Conservation (phyloP, 306 rosid genomes). For the Corylus avellana region DNA sequence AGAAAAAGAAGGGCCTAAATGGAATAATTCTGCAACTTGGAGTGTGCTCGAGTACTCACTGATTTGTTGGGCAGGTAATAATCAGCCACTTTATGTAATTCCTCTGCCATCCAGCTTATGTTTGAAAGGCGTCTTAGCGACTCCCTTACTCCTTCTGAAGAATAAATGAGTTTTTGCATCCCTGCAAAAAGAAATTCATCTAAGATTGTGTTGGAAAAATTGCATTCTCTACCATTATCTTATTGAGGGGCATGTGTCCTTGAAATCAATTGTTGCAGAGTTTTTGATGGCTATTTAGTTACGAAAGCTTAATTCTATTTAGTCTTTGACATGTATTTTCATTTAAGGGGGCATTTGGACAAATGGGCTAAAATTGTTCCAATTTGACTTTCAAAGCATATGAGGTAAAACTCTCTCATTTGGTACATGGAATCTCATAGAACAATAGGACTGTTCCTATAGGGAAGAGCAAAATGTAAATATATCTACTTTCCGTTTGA, state of each 20-base stretch:
- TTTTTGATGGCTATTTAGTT: neutral
- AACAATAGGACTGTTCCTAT: neutral
- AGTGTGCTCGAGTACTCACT: slow-evolving; percentile 49
- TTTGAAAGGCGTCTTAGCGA: slow-evolving; percentile 73
- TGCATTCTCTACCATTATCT: neutral
- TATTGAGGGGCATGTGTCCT: neutral
- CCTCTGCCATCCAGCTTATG: slow-evolving; percentile 83
- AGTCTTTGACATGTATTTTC: neutral
- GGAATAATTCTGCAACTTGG: slow-evolving; percentile 17
- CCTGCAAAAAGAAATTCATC: slow-evolving; percentile 38
- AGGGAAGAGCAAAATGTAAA: neutral
- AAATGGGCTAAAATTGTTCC: neutral
- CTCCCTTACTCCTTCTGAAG: slow-evolving; percentile 79
- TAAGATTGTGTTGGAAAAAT: slow-evolving; percentile 16
- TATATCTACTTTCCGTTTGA: neutral
- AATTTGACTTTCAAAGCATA: neutral
- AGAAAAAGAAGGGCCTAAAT: neutral
- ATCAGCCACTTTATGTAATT: slow-evolving; percentile 68
- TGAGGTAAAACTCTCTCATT: neutral
- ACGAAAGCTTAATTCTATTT: neutral
- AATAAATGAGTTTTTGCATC: slow-evolving; percentile 67
- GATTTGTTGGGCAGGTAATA: slow-evolving; percentile 64
- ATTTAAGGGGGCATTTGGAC: neutral
- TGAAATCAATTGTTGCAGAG: neutral
- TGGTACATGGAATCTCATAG: neutral